A percentile compares a stretch with the other conserved stretches of the same genome.
phyloP scores from a whole-genome alignment of 1,139 yeast genomes.

The Geotrichum aggregatum region DNA sequence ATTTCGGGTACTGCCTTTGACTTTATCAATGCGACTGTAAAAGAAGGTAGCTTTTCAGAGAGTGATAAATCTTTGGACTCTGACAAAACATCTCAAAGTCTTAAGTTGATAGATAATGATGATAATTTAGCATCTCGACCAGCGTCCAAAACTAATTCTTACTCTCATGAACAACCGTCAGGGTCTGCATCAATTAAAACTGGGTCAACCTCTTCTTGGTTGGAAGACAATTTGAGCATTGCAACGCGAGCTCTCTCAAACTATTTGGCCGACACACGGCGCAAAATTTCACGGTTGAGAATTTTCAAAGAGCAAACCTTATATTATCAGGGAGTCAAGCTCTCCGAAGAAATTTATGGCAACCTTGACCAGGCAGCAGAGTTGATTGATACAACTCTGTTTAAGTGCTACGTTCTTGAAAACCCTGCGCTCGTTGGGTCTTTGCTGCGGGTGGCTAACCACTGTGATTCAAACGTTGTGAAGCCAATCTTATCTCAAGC shows the following conservation, averaged over 20 bases:
- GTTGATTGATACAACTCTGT: slow-evolving; percentile 73
- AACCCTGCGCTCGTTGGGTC: slow-evolving; percentile 79
- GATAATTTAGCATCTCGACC: slow-evolving; percentile 1
- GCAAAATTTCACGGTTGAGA: slow-evolving; percentile 41
- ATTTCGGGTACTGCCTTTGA: slow-evolving; percentile 30
- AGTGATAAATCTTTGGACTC: background rate
- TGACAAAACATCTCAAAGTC: background rate
- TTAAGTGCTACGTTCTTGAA: slow-evolving; percentile 64
- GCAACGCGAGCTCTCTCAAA: slow-evolving; percentile 54
- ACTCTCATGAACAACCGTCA: too few relatives aligned
- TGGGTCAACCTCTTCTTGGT: slow-evolving; percentile 27
- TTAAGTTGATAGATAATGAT: background rate
- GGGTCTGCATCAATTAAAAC: too few relatives aligned
- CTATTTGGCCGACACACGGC: slow-evolving; percentile 50
- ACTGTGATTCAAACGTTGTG: slow-evolving; percentile 65
- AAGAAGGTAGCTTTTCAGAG: slow-evolving; percentile 5
- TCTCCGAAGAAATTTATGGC: slow-evolving; percentile 26
- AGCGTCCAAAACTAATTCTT: background rate
- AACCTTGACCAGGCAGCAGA: slow-evolving; percentile 39
- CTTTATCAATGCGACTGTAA: slow-evolving; percentile 27
- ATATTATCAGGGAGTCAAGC: slow-evolving; percentile 30
- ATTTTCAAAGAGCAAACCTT: slow-evolving; percentile 28
- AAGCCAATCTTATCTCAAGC: slow-evolving; percentile 51
- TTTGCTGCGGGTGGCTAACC: slow-evolving; percentile 67
- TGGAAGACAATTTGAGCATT: slow-evolving; percentile 29